Evolutionary conservation across 768 basidiomycete species (phyloP).

Genomic region (Russula sp.): DNA sequence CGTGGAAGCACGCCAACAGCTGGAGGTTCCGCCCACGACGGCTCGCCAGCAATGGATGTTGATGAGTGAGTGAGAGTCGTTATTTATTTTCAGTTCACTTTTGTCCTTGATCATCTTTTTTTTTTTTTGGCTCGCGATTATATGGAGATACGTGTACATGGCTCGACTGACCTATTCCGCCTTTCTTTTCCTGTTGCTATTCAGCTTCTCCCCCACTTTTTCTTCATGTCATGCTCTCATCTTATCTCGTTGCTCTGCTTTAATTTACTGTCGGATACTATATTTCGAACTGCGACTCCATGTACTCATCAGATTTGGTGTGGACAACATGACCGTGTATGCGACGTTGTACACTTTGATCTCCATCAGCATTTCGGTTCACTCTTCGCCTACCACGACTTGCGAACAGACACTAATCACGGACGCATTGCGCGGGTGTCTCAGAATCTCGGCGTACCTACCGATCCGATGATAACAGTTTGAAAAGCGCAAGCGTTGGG

Average conservation of each 20-base stretch:
- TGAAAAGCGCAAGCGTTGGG: neutral
- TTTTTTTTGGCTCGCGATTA: neutral
- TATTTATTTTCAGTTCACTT: conserved; percentile 1
- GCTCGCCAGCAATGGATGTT: conserved; percentile 26
- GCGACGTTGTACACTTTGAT: conserved; percentile 15
- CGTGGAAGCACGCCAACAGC: conserved; percentile 22
- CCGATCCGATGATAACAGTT: neutral
- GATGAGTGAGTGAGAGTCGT: conserved; percentile 12
- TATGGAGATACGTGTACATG: conserved; percentile 5
- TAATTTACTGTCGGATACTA: conserved; percentile 21
- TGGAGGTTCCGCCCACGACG: neutral
- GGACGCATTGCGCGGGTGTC: neutral
- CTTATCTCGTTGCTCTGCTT: conserved; percentile 3
- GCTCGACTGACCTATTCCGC: conserved; percentile 10
- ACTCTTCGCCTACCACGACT: neutral
- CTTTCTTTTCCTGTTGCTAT: conserved; percentile 4
- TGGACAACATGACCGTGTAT: conserved; percentile 22
- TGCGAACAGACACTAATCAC: neutral
- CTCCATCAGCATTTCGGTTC: neutral
- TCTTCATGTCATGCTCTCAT: neutral
- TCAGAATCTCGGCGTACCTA: neutral
- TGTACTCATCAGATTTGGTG: conserved; percentile 19
- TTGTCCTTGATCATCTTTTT: neutral
- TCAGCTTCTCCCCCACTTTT: neutral
- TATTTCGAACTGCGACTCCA: conserved; percentile 1